phyloP scores from a whole-genome alignment of 1,284 basidiomycete species.

The Microbotryum saponariae region DNA sequence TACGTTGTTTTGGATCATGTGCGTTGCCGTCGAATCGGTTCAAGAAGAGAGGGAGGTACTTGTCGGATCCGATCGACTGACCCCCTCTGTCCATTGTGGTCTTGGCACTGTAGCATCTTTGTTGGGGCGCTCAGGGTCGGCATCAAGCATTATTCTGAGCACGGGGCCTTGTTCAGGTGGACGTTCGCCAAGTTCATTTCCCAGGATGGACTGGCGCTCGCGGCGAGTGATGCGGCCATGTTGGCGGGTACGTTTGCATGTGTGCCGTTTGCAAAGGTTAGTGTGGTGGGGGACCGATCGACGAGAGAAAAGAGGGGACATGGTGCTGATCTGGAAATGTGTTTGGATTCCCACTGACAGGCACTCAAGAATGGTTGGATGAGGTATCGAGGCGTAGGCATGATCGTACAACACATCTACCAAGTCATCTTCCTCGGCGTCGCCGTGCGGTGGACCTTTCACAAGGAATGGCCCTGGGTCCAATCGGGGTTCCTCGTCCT shows the following conservation, averaged over 20 bases:
- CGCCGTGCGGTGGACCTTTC: slow-evolving; percentile 76
- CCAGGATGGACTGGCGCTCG: slow-evolving; percentile 71
- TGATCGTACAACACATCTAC: slow-evolving; percentile 66
- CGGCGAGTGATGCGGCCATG: slow-evolving; percentile 72
- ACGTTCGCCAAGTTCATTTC: slow-evolving; percentile 83
- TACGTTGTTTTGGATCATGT: slow-evolving; percentile 68
- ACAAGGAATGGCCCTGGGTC: slow-evolving; percentile 94
- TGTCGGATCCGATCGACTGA: too few relatives aligned
- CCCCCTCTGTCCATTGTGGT: too few relatives aligned
- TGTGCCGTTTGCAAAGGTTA: slow-evolving; percentile 71
- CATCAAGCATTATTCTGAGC: slow-evolving; percentile 62
- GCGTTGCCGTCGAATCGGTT: background rate
- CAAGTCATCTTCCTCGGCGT: slow-evolving; percentile 62
- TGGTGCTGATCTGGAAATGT: background rate
- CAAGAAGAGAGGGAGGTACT: too few relatives aligned
- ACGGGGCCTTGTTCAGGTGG: slow-evolving; percentile 69
- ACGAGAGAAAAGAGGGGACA: too few relatives aligned
- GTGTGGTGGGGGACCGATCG: background rate
- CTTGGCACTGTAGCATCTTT: slow-evolving; percentile 50
- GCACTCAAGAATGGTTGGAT: slow-evolving; percentile 64
- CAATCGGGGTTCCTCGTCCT: slow-evolving; percentile 83
- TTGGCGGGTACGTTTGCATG: slow-evolving; percentile 64
- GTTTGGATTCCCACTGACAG: background rate
- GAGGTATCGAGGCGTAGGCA: slow-evolving; percentile 63
- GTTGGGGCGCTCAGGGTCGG: slow-evolving; percentile 70